Evolutionary conservation across 2,329 filamentous ascomycete species (phyloP), one percentile per base, ranked within the genome.

Genomic region (Emmonsia crescens): DNA sequence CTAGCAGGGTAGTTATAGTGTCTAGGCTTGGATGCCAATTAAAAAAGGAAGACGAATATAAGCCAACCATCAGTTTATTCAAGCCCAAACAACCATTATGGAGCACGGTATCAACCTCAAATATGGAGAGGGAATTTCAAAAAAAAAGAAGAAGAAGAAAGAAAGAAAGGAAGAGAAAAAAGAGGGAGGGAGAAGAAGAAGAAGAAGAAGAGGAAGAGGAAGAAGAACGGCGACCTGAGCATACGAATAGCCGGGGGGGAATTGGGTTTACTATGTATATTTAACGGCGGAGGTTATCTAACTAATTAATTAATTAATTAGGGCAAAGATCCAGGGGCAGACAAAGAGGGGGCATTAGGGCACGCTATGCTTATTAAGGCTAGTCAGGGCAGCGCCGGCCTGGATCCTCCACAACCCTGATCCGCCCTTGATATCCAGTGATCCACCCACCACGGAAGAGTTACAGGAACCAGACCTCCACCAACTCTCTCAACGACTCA

Each of bases 151-250:
- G 19, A 46, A 51, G 24, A 33, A 33, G 29, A 55, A 38, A 33
- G 60, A 56, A 24, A 31, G 31, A 57, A 42, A 54, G 49, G 44
- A 48, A 42, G 49, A 36, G 42, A 52, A 55, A 42, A 44, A 62
- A 48, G 16, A 54, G 21, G 42, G 42, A 57, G 55, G 40, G 59
- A 57, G 46, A 40, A 57, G 44, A 56, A 61, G 16, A 46, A 8
- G 60, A 48, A 29, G 19, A 57, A 31, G 55, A 51, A 61, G 38
- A 31, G 42, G 49, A 33, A 61, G 38, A 54, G 40, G 51, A 40
- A 40, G 51, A 40, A 58, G 61, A 63, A 27, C 10, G 21, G 44
- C 27, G 14, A 33, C 12, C n/a, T 31, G 29, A 27, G 40, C 12
- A 49, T n/a, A 49, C 21, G 29, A 49, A 27, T n/a, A n/a, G n/a